A percentile compares a stretch with the other conserved stretches of the same genome.
Evolutionary conservation across 2,329 filamentous ascomycete genomes (phyloP).

Genomic region (Plenodomus lindquistii): DNA sequence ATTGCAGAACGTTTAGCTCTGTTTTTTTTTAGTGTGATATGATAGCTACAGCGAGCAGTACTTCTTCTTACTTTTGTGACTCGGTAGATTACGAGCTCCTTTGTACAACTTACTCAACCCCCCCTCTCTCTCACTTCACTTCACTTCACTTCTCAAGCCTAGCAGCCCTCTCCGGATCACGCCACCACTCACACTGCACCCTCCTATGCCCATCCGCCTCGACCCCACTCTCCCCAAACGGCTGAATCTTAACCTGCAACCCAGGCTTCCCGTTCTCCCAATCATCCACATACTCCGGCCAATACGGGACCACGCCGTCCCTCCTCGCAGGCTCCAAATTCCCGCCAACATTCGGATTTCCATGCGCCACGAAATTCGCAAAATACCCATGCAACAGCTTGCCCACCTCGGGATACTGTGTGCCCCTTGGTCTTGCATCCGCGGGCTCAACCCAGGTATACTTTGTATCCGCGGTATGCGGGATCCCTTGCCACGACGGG

Average conservation of each 20-base stretch:
- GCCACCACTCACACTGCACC: conserved; percentile 35
- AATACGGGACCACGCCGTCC: conserved; percentile 25
- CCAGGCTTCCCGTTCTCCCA: conserved; percentile 13
- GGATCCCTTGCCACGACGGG: conserved; percentile 24
- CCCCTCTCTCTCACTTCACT: too few species aligned
- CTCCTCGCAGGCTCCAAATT: conserved; percentile 9
- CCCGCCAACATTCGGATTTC: conserved; percentile 43
- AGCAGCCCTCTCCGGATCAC: conserved; percentile 16
- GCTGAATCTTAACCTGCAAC: conserved; percentile 26
- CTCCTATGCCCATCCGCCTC: conserved; percentile 31
- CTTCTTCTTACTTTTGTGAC: too few species aligned
- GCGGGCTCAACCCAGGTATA: conserved; percentile 55
- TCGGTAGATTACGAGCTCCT: too few species aligned
- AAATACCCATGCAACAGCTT: conserved; percentile 46
- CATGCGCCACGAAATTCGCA: conserved; percentile 46
- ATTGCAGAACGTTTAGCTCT: too few species aligned
- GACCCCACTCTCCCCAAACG: conserved; percentile 28
- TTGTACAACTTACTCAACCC: too few species aligned
- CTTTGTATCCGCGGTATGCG: conserved; percentile 41
- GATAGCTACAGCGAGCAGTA: too few species aligned
- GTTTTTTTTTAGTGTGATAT: too few species aligned
- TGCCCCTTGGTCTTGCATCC: conserved; percentile 41
- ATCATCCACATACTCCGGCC: conserved; percentile 45
- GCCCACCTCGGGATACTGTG: conserved; percentile 46
- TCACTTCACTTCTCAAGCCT: conserved; percentile 28